A percentile compares a stretch with the other conserved stretches of the same genome.
Evolutionary conservation across 1,284 basidiomycete genomes (phyloP).

Genomic region (Irpex rosettiformis): DNA sequence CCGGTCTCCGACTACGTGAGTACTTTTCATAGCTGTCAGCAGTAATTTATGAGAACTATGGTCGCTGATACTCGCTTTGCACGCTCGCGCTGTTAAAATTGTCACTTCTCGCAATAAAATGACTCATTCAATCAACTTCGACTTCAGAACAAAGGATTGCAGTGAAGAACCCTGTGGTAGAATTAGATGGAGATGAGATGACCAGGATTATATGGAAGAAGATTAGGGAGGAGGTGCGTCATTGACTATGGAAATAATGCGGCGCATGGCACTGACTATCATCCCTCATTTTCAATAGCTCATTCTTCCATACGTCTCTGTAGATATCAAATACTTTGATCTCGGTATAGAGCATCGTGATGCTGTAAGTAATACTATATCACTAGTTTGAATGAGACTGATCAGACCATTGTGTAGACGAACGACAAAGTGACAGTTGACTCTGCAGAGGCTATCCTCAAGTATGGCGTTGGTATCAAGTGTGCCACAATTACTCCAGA

Average conservation of each 20-base stretch:
- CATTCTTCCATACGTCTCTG: constrained; percentile 90
- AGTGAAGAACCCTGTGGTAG: constrained; percentile 90
- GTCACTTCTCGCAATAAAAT: background rate
- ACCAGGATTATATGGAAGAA: constrained; percentile 99
- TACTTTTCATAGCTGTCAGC: too few relatives aligned
- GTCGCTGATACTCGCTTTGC: too few relatives aligned
- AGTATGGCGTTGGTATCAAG: constrained; percentile 91
- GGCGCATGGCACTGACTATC: constrained; percentile 1
- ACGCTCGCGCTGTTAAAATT: background rate
- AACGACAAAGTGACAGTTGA: constrained; percentile 93
- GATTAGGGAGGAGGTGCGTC: constrained; percentile 87
- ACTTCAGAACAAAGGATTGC: constrained; percentile 60
- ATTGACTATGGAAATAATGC: background rate
- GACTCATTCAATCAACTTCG: constrained; percentile 7
- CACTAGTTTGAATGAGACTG: background rate
- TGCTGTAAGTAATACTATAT: constrained; percentile 47
- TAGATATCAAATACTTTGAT: constrained; percentile 99
- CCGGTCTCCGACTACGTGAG: constrained; percentile 28
- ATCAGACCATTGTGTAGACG: constrained; percentile 50
- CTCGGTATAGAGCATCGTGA: constrained; percentile 92
- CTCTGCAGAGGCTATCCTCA: constrained; percentile 87
- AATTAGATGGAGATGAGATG: constrained; percentile 98
- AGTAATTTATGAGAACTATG: too few relatives aligned
- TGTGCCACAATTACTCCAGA: constrained; percentile 99
- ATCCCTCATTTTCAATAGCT: constrained; percentile 49